A percentile compares a stretch with the other conserved stretches of the same genome.
Evolutionary conservation across 768 basidiomycete species (phyloP).

Genomic region (Mrakia gelida): DNA sequence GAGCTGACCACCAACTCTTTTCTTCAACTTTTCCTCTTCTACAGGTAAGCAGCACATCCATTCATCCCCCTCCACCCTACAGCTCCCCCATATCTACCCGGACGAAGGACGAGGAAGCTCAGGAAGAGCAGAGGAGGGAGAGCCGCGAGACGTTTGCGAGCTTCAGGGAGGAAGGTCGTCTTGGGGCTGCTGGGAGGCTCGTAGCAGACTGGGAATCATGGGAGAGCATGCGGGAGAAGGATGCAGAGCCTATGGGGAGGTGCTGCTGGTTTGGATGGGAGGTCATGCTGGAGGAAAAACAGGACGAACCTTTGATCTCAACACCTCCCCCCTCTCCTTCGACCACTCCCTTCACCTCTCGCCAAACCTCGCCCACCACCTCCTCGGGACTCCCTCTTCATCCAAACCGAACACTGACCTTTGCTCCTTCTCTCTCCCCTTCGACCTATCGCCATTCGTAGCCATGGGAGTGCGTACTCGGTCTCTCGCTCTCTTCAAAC

Average conservation of each 20-base stretch:
- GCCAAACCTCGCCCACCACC: background rate
- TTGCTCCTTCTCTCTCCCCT: background rate
- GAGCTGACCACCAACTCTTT: slow-evolving; percentile 3
- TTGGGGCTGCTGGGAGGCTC: background rate
- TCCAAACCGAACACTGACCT: background rate
- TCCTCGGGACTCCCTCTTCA: background rate
- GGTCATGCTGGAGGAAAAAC: background rate
- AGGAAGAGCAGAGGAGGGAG: background rate
- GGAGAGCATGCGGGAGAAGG: background rate
- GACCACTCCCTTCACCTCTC: background rate
- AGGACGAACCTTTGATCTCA: slow-evolving; percentile 15
- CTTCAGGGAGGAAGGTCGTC: background rate
- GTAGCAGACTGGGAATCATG: too few relatives aligned
- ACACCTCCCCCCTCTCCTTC: background rate
- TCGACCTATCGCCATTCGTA: background rate
- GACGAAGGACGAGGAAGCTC: background rate
- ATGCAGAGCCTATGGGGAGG: background rate
- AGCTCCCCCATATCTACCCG: background rate
- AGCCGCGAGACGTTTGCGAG: background rate
- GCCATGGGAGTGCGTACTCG: slow-evolving; percentile 26
- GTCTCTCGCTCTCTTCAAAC: background rate
- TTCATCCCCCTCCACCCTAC: background rate
- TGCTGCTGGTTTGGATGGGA: background rate
- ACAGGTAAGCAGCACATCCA: slow-evolving; percentile 14
- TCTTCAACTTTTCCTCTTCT: background rate